A percentile compares a stretch with the other conserved stretches of the same genome.
Evolutionary conservation across 495 filamentous ascomycete species (phyloP).

Genomic region (Gamarada debralockiae): DNA sequence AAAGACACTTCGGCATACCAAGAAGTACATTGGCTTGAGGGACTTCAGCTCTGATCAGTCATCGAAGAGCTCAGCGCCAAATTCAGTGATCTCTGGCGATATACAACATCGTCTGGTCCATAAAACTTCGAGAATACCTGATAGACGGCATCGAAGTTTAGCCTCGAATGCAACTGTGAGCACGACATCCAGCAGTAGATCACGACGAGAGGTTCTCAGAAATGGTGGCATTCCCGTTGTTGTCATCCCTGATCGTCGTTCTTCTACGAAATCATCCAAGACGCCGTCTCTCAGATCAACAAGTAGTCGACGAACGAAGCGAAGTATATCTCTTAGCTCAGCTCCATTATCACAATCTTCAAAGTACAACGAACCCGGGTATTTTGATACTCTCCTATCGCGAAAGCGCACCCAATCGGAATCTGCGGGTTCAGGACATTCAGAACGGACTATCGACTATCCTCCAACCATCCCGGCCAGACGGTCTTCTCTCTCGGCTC

Average conservation of each 20-base stretch:
- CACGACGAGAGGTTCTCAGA: slow-evolving; percentile 51
- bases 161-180: slow-evolving; percentile 54
- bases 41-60: slow-evolving; percentile 52
- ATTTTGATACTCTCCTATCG: slow-evolving; percentile 11
- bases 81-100: slow-evolving; percentile 37
- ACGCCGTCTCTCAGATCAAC: slow-evolving; percentile 49
- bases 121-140: slow-evolving; percentile 42
- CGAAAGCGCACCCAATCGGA: slow-evolving; percentile 21
- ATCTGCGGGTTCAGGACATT: slow-evolving; percentile 18
- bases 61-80: slow-evolving; percentile 45
- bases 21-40: slow-evolving; percentile 50
- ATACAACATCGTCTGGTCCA: slow-evolving; percentile 45
- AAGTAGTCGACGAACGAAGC: slow-evolving; percentile 45
- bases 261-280: slow-evolving; percentile 54
- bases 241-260: slow-evolving; percentile 64
- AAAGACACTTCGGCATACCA: slow-evolving; percentile 64
- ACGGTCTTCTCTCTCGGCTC: slow-evolving; percentile 66
- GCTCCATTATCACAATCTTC: slow-evolving; percentile 43
- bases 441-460: slow-evolving; percentile 47
- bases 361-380: slow-evolving; percentile 33
- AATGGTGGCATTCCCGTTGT: slow-evolving; percentile 62
- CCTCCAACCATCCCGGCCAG: slow-evolving; percentile 58
- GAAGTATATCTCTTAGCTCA: slow-evolving; percentile 42
- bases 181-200: slow-evolving; percentile 48
- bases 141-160: slow-evolving; percentile 46